Conservation (phyloP, 768 basidiomycete genomes). For the Phallus indusiatus region DNA sequence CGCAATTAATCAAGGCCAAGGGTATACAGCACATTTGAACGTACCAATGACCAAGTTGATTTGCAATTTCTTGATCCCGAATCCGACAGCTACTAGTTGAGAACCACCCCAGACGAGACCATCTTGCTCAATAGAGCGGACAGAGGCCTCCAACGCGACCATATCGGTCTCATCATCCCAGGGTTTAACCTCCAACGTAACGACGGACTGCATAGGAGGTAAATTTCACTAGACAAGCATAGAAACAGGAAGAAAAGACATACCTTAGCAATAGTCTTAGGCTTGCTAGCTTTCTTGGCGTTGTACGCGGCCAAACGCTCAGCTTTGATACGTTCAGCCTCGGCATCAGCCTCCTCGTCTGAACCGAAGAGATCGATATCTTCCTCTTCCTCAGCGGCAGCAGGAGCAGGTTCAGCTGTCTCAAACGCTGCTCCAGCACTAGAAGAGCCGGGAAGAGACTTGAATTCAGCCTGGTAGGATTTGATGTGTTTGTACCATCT, state of each 20-base stretch:
- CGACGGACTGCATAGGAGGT: constrained; percentile 66
- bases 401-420: no score
- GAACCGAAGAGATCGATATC: constrained; percentile 84
- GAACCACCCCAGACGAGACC: constrained; percentile 95
- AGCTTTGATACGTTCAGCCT: constrained; percentile 80
- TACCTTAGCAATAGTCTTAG: constrained; percentile 83
- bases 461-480: constrained; percentile 74
- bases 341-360: constrained; percentile 73
- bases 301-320: constrained; percentile 92
- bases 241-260: constrained; percentile 14
- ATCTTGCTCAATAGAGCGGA: constrained; percentile 78
- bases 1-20: not conserved
- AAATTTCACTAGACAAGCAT: not conserved
- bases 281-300: constrained; percentile 86
- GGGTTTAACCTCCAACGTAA: constrained; percentile 96
- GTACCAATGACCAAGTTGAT: constrained; percentile 43
- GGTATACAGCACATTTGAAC: constrained; percentile 30
- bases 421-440: constrained; percentile 68
- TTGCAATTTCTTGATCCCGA: constrained; percentile 90
- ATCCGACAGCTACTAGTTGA: constrained; percentile 89
- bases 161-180: constrained; percentile 99
- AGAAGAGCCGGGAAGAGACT: constrained; percentile 75
- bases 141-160: constrained; percentile 70
- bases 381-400: constrained; percentile 33
- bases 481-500: constrained; percentile 95